Conservation (phyloP, 805 yeast species). For the Candida nanaspora region DNA sequence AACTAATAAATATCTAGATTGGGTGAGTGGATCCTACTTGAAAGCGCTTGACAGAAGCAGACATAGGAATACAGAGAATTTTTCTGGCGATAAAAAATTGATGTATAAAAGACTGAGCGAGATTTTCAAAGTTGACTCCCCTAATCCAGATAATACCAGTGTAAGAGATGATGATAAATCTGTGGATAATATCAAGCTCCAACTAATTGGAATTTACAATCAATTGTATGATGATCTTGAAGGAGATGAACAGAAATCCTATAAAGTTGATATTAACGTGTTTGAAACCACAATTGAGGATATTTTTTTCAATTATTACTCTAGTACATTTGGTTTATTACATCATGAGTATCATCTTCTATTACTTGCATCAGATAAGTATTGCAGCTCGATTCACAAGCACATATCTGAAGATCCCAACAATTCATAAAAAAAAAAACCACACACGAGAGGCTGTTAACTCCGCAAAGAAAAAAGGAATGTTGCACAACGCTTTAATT, state of each 20-base stretch:
- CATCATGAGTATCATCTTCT: not conserved
- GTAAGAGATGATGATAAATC: not conserved
- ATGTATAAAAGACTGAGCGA: constrained; percentile 8
- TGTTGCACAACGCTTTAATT: too few species aligned
- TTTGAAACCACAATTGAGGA: not conserved
- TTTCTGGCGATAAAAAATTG: constrained; percentile 5
- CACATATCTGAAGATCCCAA: too few species aligned
- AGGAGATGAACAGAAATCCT: not conserved
- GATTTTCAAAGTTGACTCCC: constrained; percentile 6
- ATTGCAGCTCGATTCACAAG: not conserved
- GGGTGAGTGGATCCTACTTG: constrained; percentile 33
- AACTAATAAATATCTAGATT: constrained; percentile 39
- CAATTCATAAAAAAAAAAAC: too few species aligned
- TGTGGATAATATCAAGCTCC: not conserved
- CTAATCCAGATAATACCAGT: too few species aligned
- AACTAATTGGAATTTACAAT: not conserved
- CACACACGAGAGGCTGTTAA: too few species aligned
- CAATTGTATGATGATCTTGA: not conserved
- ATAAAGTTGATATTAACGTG: not conserved
- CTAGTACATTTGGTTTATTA: not conserved
- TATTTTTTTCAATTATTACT: not conserved
- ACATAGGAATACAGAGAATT: too few species aligned
- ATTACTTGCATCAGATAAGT: not conserved
- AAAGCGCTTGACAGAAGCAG: not conserved
- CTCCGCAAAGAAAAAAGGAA: too few species aligned